A percentile compares a stretch with the other conserved stretches of the same genome.
These are phyloP conservation scores for Polygonum aviculare DNA, from an alignment of 148 eudicot genomes.

Conservation along the genomic window DNA sequence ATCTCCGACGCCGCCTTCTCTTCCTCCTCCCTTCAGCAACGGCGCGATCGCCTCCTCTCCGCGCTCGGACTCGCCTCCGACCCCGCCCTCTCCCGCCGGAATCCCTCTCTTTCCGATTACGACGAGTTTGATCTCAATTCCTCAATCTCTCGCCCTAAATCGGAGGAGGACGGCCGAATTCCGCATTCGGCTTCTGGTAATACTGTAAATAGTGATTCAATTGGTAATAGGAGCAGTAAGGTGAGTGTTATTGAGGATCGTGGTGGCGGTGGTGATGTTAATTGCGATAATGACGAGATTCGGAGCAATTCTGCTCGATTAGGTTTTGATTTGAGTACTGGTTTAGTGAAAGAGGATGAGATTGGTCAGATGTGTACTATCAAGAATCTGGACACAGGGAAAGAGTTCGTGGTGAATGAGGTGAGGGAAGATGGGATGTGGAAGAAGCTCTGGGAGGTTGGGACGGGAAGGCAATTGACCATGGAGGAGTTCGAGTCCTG, in stretches of 20 bases:
- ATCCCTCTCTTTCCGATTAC: conserved; percentile 12
- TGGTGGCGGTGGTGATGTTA: conserved; percentile 4
- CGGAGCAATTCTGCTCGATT: conserved; percentile 1
- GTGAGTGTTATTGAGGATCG: background rate
- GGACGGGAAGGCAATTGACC: conserved; percentile 86
- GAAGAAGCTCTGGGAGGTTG: conserved; percentile 77
- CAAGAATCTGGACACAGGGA: conserved; percentile 82
- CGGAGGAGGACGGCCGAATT: conserved; percentile 16
- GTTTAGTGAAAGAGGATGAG: background rate
- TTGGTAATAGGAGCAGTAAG: conserved; percentile 5
- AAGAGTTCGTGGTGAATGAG: conserved; percentile 95
- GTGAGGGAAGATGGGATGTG: conserved; percentile 76
- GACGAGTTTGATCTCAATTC: conserved; percentile 12
- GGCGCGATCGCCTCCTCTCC: conserved; percentile 54
- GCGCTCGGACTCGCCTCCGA: conserved; percentile 51
- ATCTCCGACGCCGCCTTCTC: conserved; percentile 45
- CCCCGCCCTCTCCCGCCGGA: conserved; percentile 34
- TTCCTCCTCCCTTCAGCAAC: conserved; percentile 66
- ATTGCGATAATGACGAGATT: conserved; percentile 31
- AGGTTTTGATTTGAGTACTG: conserved; percentile 8
- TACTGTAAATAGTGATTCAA: conserved; percentile 45
- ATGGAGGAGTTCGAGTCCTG: conserved; percentile 89
- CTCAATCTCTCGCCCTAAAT: conserved; percentile 31
- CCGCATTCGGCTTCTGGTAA: conserved; percentile 30
- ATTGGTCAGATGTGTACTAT: conserved; percentile 47